Evolutionary conservation across 495 filamentous ascomycete genomes (phyloP).

Genomic region (Penicillium roqueforti): DNA sequence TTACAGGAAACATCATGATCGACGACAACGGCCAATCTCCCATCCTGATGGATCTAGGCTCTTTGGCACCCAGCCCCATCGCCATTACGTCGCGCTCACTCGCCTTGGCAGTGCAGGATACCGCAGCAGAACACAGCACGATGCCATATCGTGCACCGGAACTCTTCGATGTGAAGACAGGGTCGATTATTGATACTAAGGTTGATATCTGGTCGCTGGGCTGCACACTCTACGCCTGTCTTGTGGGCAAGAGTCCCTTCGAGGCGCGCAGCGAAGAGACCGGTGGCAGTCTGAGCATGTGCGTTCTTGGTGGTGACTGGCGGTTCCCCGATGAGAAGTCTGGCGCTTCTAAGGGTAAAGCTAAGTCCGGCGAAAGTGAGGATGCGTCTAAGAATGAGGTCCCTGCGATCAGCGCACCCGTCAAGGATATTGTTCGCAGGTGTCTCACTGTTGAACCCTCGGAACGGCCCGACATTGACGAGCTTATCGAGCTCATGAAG

Average conservation of each 20-base stretch:
- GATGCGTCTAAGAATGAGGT: slow-evolving; percentile 28
- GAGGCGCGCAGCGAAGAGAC: slow-evolving; percentile 95
- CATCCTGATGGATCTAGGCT: slow-evolving; percentile 98
- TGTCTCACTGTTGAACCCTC: slow-evolving; percentile 90
- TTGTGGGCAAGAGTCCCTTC: slow-evolving; percentile 94
- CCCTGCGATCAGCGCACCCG: slow-evolving; percentile 61
- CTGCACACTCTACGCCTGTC: slow-evolving; percentile 91
- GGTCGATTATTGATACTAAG: slow-evolving; percentile 87
- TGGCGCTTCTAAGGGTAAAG: slow-evolving; percentile 53
- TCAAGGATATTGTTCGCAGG: slow-evolving; percentile 79
- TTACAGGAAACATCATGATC: slow-evolving; percentile 91
- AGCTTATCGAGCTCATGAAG: slow-evolving; percentile 79
- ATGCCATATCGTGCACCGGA: slow-evolving; percentile 98
- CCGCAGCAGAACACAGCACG: slow-evolving; percentile 90
- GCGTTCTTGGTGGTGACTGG: slow-evolving; percentile 89
- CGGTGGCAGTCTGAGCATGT: slow-evolving; percentile 86
- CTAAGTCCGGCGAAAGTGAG: slow-evolving; percentile 32
- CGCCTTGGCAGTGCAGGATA: slow-evolving; percentile 87
- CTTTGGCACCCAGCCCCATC: slow-evolving; percentile 80
- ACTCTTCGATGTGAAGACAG: slow-evolving; percentile 96
- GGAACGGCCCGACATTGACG: slow-evolving; percentile 86
- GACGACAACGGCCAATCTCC: slow-evolving; percentile 78
- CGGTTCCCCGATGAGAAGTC: slow-evolving; percentile 80
- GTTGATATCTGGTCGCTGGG: slow-evolving; percentile 98
- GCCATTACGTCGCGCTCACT: slow-evolving; percentile 91